Evolutionary conservation across 1,139 yeast species (phyloP).

Genomic region (Ogataea hybrid): DNA sequence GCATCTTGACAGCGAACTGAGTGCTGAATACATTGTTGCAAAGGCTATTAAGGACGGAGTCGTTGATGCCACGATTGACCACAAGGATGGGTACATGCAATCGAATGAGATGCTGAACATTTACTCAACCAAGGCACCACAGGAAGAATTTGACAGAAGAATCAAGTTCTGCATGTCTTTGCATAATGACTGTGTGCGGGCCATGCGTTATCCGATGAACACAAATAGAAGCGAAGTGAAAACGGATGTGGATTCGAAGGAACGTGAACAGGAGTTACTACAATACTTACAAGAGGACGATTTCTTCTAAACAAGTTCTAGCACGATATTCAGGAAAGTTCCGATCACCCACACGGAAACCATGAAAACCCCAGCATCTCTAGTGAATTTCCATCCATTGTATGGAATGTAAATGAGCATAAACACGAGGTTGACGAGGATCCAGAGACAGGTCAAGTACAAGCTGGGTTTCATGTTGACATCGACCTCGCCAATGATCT

Average conservation of each 20-base stretch:
- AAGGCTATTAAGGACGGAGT: conserved; percentile 98
- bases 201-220: conserved; percentile 84
- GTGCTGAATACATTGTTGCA: conserved; percentile 95
- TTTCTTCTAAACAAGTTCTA: conserved; percentile 29
- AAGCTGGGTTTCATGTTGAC: conserved; percentile 43
- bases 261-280: conserved; percentile 47
- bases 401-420: conserved; percentile 56
- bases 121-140: conserved; percentile 87
- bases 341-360: conserved; percentile 56
- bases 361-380: conserved; percentile 51
- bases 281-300: conserved; percentile 36
- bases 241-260: conserved; percentile 56
- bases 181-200: conserved; percentile 90
- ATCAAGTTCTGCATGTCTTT: conserved; percentile 87
- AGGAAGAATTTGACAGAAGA: conserved; percentile 86
- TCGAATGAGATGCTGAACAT: conserved; percentile 83
- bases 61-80: conserved; percentile 91
- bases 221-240: conserved; percentile 49
- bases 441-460: conserved; percentile 47
- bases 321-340: conserved; percentile 39
- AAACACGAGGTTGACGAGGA: conserved; percentile 52
- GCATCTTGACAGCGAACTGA: conserved; percentile 89
- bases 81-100: conserved; percentile 89
- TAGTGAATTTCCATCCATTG: conserved; percentile 65
- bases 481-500: conserved; percentile 38